Base-by-base conservation (phyloP, 495 filamentous ascomycete species). In the Penicillium salamii region DNA sequence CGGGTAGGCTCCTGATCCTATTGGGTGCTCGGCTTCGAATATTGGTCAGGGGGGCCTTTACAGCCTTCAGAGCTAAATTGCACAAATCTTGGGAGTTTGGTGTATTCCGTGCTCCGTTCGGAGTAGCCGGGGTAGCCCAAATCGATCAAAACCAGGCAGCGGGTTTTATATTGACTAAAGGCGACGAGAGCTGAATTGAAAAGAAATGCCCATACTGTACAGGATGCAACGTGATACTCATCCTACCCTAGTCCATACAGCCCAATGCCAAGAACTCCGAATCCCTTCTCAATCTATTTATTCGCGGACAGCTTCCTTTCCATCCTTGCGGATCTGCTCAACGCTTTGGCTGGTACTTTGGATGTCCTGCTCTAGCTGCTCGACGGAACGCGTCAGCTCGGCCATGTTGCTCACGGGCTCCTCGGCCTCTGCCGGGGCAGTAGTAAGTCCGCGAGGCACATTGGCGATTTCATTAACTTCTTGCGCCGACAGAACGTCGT, bases 381-480 rank as follows among this genome's bases (percentile, higher is more conserved):
- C 70, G 15, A 70, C 57, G 3, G 69, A 60, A 38, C 67, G 66
- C 20, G 63, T 49, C 35, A 66, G 55, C 3, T 55, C 68, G 2
- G 67, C 51, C 3, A 56, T 58, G 28, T 55, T 35, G 29, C 53
- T 52, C 12, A 59, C 45, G 7, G 55, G 54, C 41, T 60, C 45
- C 29, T 58, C 54, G 18, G 59, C 50, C 12, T 57, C 52, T 8
- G 44, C 69, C 0, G 72, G 74, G 1, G 85, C 81, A 14, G 82
- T 72, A 35, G 90, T 79, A 28, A 74, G 55, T 11, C 71, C 73
- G 1, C 71, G 57, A 18, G 70, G 81, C 1, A 83, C 67, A 52
- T 87, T 83, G 0, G 93, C 92, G 26, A 95, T 81, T 69, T 97
- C 93, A 50, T 91, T 90, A 46, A 96, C 80, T 46, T 97, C 88